A percentile compares a stretch with the other conserved stretches of the same genome.
phyloP scores from a whole-genome alignment of 2,329 filamentous ascomycete species.

The Penicillium hesseltinei region DNA sequence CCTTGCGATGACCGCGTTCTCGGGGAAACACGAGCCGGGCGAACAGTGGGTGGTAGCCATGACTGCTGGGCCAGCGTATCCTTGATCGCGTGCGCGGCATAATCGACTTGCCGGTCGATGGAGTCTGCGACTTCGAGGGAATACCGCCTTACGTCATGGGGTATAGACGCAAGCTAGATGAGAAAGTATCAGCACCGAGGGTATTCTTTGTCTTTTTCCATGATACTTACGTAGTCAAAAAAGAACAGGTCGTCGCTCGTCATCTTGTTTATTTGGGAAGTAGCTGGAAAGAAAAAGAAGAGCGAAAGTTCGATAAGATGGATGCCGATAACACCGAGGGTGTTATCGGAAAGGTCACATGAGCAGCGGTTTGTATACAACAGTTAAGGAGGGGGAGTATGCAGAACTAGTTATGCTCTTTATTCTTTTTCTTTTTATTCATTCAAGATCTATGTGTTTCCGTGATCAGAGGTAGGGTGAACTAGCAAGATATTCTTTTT shows the following conservation, averaged over 20 bases:
- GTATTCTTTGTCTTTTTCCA: not conserved
- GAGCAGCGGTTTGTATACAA: not conserved
- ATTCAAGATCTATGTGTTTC: fast-evolving
- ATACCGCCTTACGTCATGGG: constrained; percentile 67
- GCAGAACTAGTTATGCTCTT: not conserved
- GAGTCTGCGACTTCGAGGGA: constrained; percentile 72
- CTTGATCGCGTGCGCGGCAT: constrained; percentile 67
- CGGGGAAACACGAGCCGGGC: constrained; percentile 46
- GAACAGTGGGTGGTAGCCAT: constrained; percentile 71
- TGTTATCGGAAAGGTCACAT: constrained; percentile 6
- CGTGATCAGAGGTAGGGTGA: fast-evolving
- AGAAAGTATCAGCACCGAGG: constrained; percentile 12
- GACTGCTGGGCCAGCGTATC: constrained; percentile 64
- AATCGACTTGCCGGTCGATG: constrained; percentile 78
- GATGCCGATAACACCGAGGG: constrained; percentile 10
- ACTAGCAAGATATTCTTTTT: too few relatives aligned
- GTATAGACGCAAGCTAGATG: constrained; percentile 55
- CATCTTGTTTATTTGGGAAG: constrained; percentile 53
- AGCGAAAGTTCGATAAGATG: constrained; percentile 19
- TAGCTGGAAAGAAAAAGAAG: constrained; percentile 12
- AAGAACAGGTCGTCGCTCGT: constrained; percentile 77
- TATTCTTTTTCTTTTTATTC: not conserved
- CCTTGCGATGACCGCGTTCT: constrained; percentile 39
- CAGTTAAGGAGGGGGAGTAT: not conserved
- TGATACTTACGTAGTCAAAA: constrained; percentile 65